These are phyloP conservation scores for Lathyrus oleraceus DNA, from an alignment of 306 rosid species.

Conservation along the genomic window DNA sequence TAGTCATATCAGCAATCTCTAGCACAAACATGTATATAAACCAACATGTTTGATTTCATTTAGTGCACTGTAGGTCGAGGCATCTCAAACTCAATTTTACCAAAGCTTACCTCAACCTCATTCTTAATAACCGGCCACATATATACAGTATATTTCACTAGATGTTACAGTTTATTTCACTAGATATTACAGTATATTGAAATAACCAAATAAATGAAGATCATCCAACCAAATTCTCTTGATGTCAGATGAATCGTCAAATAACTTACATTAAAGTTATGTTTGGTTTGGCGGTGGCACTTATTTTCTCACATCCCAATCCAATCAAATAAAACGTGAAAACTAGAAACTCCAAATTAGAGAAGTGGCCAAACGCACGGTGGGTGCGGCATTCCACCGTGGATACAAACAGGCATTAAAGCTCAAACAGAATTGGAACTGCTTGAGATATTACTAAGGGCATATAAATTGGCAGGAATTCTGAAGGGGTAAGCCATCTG, in stretches of 20 bases:
- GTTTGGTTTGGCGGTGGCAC: not conserved
- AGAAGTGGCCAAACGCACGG: not conserved
- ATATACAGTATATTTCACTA: too few species aligned
- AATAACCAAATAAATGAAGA: not conserved
- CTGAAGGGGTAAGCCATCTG: not conserved
- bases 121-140: not conserved
- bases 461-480: not conserved
- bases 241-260: too few species aligned
- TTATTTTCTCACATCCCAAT: not conserved
- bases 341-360: not conserved
- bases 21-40: constrained; percentile 13
- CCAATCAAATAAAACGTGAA: not conserved
- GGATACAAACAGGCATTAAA: not conserved
- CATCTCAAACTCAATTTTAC: not conserved
- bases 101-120: constrained; percentile 13
- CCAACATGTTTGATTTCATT: not conserved
- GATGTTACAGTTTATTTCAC: too few species aligned
- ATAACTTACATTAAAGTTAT: constrained; percentile 4
- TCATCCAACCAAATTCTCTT: too few species aligned
- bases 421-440: not conserved
- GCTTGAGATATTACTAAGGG: not conserved
- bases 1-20: not conserved
- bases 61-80: not conserved
- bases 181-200: not conserved
- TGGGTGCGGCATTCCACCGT: not conserved